Conservation (phyloP, 1,139 yeast species). For the Nakaseomyces sp. region DNA sequence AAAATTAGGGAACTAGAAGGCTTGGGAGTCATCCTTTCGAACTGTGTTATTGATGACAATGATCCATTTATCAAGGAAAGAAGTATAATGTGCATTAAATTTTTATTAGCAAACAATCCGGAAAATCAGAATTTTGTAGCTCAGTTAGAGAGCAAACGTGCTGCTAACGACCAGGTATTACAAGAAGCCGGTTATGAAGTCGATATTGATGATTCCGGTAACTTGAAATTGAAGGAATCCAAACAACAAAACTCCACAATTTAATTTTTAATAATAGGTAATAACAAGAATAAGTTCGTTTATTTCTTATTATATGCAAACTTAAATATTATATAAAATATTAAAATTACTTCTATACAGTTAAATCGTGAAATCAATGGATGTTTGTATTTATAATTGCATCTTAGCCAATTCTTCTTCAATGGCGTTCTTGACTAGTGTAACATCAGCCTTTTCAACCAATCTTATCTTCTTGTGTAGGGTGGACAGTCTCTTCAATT, state of each 20-base stretch:
- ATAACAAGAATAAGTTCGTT: slow-evolving; percentile 1
- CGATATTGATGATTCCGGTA: slow-evolving; percentile 44
- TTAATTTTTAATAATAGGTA: neutral
- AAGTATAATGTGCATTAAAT: slow-evolving; percentile 68
- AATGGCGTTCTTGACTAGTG: slow-evolving; percentile 64
- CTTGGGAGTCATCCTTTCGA: slow-evolving; percentile 61
- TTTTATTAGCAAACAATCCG: slow-evolving; percentile 51
- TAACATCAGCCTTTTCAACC: slow-evolving; percentile 66
- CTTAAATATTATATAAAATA: slow-evolving; percentile 4
- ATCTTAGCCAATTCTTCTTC: slow-evolving; percentile 57
- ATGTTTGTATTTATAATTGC: slow-evolving; percentile 21
- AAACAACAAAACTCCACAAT: slow-evolving; percentile 3
- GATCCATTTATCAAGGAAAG: slow-evolving; percentile 87
- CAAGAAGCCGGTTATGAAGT: slow-evolving; percentile 54
- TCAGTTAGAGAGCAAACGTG: slow-evolving; percentile 47
- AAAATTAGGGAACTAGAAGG: slow-evolving; percentile 57
- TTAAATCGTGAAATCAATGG: neutral
- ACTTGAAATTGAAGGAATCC: slow-evolving; percentile 34
- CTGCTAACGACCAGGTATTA: slow-evolving; percentile 42
- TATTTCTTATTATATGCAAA: slow-evolving; percentile 5
- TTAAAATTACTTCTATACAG: slow-evolving; percentile 3
- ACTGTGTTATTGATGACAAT: slow-evolving; percentile 76
- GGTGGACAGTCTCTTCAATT: slow-evolving; percentile 60
- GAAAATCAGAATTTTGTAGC: slow-evolving; percentile 72
- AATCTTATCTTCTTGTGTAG: slow-evolving; percentile 70